A percentile compares a stretch with the other conserved stretches of the same genome.
These are phyloP conservation scores for Metarhizium rileyi DNA, from an alignment of 2,329 filamentous ascomycete genomes.

Conservation along the genomic window DNA sequence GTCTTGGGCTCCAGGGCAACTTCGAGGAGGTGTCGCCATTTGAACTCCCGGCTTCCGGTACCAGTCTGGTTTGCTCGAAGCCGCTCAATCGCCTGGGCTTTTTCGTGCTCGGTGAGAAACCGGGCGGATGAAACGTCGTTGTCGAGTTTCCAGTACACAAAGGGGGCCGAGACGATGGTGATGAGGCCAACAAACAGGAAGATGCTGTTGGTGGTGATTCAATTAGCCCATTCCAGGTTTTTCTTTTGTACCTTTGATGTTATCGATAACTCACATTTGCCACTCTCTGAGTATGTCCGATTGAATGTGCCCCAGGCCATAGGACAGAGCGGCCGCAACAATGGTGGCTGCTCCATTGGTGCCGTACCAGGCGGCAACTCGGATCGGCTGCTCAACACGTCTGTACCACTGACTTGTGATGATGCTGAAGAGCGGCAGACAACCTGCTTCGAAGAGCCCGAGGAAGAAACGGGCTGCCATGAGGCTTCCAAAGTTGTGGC, in stretches of 20 bases:
- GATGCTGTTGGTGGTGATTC: conserved; percentile 18
- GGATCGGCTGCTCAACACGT: conserved; percentile 47
- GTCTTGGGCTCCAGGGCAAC: conserved; percentile 38
- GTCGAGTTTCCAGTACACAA: conserved; percentile 51
- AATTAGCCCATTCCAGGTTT: background rate
- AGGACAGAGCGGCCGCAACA: conserved; percentile 45
- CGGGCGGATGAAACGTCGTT: conserved; percentile 46
- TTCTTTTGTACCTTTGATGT: background rate
- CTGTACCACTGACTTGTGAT: conserved; percentile 40
- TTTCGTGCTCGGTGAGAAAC: conserved; percentile 55
- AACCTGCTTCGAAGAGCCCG: conserved; percentile 41
- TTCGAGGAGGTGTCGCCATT: conserved; percentile 53
- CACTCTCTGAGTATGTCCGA: conserved; percentile 12
- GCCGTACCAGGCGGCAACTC: conserved; percentile 57
- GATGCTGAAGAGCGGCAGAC: conserved; percentile 35
- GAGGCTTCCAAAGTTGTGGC: conserved; percentile 36
- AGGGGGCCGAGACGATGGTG: conserved; percentile 46
- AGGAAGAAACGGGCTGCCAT: conserved; percentile 40
- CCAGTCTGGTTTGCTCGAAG: conserved; percentile 68
- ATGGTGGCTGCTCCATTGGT: conserved; percentile 51
- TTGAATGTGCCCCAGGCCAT: conserved; percentile 45
- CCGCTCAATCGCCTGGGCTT: conserved; percentile 57
- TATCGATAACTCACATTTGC: conserved; percentile 13
- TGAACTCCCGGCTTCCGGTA: conserved; percentile 60
- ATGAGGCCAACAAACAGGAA: conserved; percentile 53